A percentile compares a stretch with the other conserved stretches of the same genome.
These are phyloP conservation scores for Piedraia hortae DNA, from an alignment of 2,329 filamentous ascomycete genomes.

Conservation along the genomic window DNA sequence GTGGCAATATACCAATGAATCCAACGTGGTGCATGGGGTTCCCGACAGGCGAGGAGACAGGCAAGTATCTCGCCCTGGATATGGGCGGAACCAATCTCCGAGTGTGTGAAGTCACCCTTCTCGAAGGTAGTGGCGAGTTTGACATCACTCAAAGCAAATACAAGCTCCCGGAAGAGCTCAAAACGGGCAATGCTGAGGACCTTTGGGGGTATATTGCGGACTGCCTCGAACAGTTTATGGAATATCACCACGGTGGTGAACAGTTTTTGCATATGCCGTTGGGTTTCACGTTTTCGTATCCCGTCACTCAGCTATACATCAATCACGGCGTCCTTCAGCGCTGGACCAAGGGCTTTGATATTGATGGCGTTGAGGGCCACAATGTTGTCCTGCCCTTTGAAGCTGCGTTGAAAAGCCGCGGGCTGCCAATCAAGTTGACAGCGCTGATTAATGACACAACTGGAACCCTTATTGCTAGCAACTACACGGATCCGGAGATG, in stretches of 20 bases:
- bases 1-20: constrained; percentile 94
- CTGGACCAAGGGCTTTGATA: constrained; percentile 96
- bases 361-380: constrained; percentile 65
- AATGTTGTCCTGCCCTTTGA: constrained; percentile 81
- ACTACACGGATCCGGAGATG: constrained; percentile 83
- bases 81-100: constrained; percentile 92
- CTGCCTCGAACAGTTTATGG: constrained; percentile 70
- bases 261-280: constrained; percentile 43
- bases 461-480: constrained; percentile 82
- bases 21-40: constrained; percentile 86
- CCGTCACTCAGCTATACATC: constrained; percentile 76
- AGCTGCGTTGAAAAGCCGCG: constrained; percentile 43
- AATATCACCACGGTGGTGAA: constrained; percentile 47
- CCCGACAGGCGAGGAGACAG: constrained; percentile 64
- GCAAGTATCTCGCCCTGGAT: constrained; percentile 69
- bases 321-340: constrained; percentile 78
- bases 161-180: constrained; percentile 76
- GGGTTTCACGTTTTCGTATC: constrained; percentile 91
- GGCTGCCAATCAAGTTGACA: constrained; percentile 71
- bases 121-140: constrained; percentile 67
- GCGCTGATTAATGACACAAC: constrained; percentile 96
- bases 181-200: constrained; percentile 57
- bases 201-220: constrained; percentile 90
- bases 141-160: constrained; percentile 94
- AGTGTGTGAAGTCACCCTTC: constrained; percentile 77